phyloP scores from a whole-genome alignment of 2,329 filamentous ascomycete genomes.

The Aureobasidium vineae region DNA sequence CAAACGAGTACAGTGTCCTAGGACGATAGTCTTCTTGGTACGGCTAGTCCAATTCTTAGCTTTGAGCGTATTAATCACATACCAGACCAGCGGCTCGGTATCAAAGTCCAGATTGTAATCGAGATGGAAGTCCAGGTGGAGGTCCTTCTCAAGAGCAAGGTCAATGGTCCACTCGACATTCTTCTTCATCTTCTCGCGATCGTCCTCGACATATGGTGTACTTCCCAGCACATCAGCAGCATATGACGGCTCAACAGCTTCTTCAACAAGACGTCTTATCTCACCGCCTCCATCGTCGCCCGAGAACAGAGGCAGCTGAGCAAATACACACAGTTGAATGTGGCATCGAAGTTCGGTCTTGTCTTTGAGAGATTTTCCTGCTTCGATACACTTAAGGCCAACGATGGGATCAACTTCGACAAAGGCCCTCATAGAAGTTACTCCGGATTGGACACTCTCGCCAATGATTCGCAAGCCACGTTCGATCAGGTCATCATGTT shows the following conservation, averaged over 20 bases:
- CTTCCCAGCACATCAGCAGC: conserved; percentile 62
- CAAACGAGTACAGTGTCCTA: conserved; percentile 68
- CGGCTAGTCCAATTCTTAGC: conserved; percentile 51
- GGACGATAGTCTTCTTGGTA: conserved; percentile 52
- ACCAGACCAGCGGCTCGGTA: conserved; percentile 54
- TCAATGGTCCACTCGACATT: conserved; percentile 65
- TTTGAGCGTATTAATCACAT: conserved; percentile 54
- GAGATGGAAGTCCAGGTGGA: conserved; percentile 68
- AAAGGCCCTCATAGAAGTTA: conserved; percentile 68
- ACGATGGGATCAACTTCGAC: conserved; percentile 68
- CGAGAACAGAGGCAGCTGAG: conserved; percentile 67
- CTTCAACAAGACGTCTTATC: conserved; percentile 53
- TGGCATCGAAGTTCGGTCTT: conserved; percentile 50
- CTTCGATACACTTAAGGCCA: conserved; percentile 55
- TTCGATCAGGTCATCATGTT: conserved; percentile 59
- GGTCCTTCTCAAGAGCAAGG: conserved; percentile 50
- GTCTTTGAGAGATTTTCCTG: conserved; percentile 56
- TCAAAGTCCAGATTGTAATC: conserved; percentile 63
- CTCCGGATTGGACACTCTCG: conserved; percentile 62
- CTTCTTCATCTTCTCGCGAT: conserved; percentile 46
- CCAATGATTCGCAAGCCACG: conserved; percentile 64
- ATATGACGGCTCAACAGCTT: conserved; percentile 42
- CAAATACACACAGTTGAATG: conserved; percentile 68
- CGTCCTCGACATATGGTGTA: conserved; percentile 67
- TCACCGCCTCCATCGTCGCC: conserved; percentile 45